Base-by-base conservation (phyloP, 2,329 filamentous ascomycete species). In the Stemphylium beticola region DNA sequence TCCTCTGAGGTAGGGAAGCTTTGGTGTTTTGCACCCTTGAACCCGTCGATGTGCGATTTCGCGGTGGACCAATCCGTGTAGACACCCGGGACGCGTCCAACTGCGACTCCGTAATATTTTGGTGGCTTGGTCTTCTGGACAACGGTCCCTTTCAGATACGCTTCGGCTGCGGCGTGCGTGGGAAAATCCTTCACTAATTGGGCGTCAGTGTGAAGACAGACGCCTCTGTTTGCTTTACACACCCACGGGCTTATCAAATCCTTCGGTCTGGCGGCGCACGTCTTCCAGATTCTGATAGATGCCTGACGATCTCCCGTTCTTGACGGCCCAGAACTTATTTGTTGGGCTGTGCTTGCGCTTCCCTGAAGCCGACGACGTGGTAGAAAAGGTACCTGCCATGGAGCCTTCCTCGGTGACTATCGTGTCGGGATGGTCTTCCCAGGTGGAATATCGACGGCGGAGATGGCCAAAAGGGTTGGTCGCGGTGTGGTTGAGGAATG, bases 121-220 rank as follows among this genome's bases (percentile, higher is more conserved):
- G 77, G 65, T 36, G 78, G 73, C 15, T 71, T 73, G 2, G 74
- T 65, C 2, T 75, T 74, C 12, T 69, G 63, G 3, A 71, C 72
- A 7, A 74, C 74, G 8, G 83, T 82, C 61, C 82, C 83, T 41
- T 90, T 90, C 22, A 91, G 81, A 71, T 91, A 97, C 2, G 85
- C 86, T 66, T 90, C 84, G n/a, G 93, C 93, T 55, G 96, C 92
- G 58, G 87, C 83, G 54, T 83, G 79, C 0, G 83, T 86, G 9
- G 82, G 77, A 71, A 96, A 97, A 1, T 89, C 91, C 78, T 95
- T 93, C 80, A 90, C 91, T 95, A 57, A 22, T 37, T 22, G 15
- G 4, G 8, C 4, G 32, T 66, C 48, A 63, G 49, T 29, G 15
- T 26, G 7, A 15, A 22, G 12, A 22, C 4, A 12, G 8, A 12